A percentile compares a stretch with the other conserved stretches of the same genome.
phyloP scores from a whole-genome alignment of 306 rosid species.

The Mimosa pudica region DNA sequence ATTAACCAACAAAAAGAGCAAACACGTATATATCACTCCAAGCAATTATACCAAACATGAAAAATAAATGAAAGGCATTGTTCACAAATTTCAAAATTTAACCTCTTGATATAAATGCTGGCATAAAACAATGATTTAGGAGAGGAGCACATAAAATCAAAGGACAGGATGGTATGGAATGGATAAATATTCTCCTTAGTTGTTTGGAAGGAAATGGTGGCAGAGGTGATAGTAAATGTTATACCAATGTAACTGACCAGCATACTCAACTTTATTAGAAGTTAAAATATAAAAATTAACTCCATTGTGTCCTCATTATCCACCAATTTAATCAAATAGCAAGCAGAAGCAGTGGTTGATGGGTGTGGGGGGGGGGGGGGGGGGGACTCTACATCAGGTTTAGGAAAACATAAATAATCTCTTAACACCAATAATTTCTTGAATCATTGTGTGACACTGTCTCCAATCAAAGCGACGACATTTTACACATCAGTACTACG shows the following conservation, averaged over 20 bases:
- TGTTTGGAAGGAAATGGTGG: neutral
- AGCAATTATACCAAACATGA: neutral
- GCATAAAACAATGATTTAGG: neutral
- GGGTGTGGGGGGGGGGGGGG: neutral
- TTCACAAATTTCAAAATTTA: neutral
- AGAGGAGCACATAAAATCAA: neutral
- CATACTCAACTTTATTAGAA: neutral
- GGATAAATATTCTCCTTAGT: neutral
- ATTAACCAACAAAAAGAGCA: neutral
- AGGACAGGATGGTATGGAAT: neutral
- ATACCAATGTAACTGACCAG: neutral
- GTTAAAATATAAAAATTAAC: neutral
- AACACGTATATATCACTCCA: neutral
- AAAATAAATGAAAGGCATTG: neutral
- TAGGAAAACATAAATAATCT: neutral
- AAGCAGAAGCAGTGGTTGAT: neutral
- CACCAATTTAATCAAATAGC: neutral
- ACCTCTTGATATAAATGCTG: slow-evolving; percentile 1
- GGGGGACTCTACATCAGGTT: neutral
- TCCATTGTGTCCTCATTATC: neutral
- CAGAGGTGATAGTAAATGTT: neutral
- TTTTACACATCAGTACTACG: neutral
- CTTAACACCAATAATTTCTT: neutral
- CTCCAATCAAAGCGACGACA: neutral
- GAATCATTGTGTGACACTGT: neutral